phyloP scores from a whole-genome alignment of 2,329 filamentous ascomycete species.

The Arthrinium puccinioides region DNA sequence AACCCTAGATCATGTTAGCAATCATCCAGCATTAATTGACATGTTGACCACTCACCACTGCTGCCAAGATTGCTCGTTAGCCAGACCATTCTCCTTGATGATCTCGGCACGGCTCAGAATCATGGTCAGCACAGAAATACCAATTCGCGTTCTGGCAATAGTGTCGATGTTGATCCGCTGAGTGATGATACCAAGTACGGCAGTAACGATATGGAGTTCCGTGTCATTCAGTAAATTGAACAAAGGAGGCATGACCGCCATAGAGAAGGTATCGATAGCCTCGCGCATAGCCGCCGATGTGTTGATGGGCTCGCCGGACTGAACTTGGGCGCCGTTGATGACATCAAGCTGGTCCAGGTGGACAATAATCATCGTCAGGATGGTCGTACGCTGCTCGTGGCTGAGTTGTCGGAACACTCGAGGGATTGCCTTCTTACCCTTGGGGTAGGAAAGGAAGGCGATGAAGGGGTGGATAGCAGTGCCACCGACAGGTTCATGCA shows the following conservation, averaged over 20 bases:
- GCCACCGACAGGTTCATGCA: slow-evolving; percentile 80
- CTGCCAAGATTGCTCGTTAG: slow-evolving; percentile 66
- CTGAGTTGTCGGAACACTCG: slow-evolving; percentile 91
- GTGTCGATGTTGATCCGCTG: slow-evolving; percentile 74
- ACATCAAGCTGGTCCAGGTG: slow-evolving; percentile 91
- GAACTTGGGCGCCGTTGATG: slow-evolving; percentile 70
- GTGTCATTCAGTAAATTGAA: slow-evolving; percentile 89
- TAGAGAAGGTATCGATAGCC: slow-evolving; percentile 85
- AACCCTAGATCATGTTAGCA: slow-evolving; percentile 45
- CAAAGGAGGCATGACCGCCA: slow-evolving; percentile 81
- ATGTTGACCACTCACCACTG: slow-evolving; percentile 56
- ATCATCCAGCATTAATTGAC: background rate
- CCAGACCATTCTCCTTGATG: slow-evolving; percentile 71
- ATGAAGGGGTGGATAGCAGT: slow-evolving; percentile 88
- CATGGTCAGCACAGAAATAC: slow-evolving; percentile 85
- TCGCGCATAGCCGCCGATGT: slow-evolving; percentile 76
- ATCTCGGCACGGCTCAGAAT: slow-evolving; percentile 91
- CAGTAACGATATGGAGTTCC: slow-evolving; percentile 83
- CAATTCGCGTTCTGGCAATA: slow-evolving; percentile 82
- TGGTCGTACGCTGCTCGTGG: slow-evolving; percentile 87
- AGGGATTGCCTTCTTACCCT: slow-evolving; percentile 93
- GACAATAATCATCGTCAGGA: slow-evolving; percentile 91
- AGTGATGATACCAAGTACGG: slow-evolving; percentile 77
- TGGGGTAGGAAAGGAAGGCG: slow-evolving; percentile 85
- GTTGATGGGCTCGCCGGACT: slow-evolving; percentile 59